Evolutionary conservation across 768 basidiomycete species (phyloP).

Genomic region (Glaciozyma antarctica): DNA sequence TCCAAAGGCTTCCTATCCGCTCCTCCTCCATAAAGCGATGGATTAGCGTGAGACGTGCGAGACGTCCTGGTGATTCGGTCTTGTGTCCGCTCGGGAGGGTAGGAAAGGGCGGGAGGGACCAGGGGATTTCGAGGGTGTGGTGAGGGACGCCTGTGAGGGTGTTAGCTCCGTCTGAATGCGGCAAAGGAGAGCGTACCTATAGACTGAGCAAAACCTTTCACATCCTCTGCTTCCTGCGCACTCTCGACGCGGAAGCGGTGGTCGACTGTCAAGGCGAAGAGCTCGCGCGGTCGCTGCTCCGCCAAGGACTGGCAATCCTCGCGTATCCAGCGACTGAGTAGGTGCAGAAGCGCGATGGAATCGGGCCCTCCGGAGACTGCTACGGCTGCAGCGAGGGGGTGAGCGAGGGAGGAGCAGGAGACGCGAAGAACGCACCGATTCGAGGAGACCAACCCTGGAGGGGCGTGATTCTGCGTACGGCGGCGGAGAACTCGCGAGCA

Average conservation of each 20-base stretch:
- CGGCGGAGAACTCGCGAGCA: not conserved
- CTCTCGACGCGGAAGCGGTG: not conserved
- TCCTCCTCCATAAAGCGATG: not conserved
- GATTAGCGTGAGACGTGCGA: not conserved
- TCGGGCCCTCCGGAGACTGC: constrained; percentile 4
- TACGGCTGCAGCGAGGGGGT: not conserved
- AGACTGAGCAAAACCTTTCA: not conserved
- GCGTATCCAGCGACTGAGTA: not conserved
- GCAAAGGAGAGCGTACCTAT: not conserved
- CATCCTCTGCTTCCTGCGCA: not conserved
- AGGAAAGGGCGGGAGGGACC: not conserved
- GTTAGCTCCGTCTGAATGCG: not conserved
- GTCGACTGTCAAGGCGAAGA: constrained; percentile 1
- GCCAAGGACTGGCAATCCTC: not conserved
- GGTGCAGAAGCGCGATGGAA: not conserved
- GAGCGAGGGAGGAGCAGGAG: not conserved
- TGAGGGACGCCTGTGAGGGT: not conserved
- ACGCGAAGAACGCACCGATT: not conserved
- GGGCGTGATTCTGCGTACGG: not conserved
- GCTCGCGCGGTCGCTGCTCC: not conserved
- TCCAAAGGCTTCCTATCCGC: not conserved
- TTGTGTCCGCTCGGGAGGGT: not conserved
- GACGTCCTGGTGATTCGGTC: not conserved
- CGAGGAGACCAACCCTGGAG: not conserved
- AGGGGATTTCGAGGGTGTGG: not conserved